phyloP scores from a whole-genome alignment of 2,329 filamentous ascomycete genomes.

The Fusarium palustre region DNA sequence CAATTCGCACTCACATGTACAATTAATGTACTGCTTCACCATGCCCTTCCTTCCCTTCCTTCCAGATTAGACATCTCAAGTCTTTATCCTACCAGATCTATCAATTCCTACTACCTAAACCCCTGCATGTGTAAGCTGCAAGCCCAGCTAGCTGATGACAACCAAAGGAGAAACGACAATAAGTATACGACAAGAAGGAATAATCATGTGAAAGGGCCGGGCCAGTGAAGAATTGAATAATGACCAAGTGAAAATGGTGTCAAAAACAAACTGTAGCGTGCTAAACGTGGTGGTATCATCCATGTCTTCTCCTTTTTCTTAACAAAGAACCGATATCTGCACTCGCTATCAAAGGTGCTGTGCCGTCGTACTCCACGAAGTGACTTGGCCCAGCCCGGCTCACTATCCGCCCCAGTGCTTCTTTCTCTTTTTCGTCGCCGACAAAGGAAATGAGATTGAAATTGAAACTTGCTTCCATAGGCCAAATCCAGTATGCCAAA shows the following conservation, averaged over 20 bases:
- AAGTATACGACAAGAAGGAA: slow-evolving; percentile 38
- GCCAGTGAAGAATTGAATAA: slow-evolving; percentile 33
- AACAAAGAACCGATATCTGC: slow-evolving; percentile 48
- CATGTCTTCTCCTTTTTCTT: slow-evolving; percentile 51
- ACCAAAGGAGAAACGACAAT: slow-evolving; percentile 35
- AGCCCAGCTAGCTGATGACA: slow-evolving; percentile 28
- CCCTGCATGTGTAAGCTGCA: slow-evolving; percentile 15
- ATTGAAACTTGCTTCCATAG: slow-evolving; percentile 39
- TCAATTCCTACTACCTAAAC: slow-evolving; percentile 40
- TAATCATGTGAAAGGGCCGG: slow-evolving; percentile 25
- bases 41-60: slow-evolving; percentile 1
- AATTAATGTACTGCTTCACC: slow-evolving; percentile 20
- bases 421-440: slow-evolving; percentile 29
- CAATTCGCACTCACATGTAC: slow-evolving; percentile 27
- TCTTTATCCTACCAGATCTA: slow-evolving; percentile 48
- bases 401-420: slow-evolving; percentile 18
- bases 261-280: slow-evolving; percentile 50
- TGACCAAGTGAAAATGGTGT: slow-evolving; percentile 23
- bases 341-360: slow-evolving; percentile 27
- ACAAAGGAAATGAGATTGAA: slow-evolving; percentile 42
- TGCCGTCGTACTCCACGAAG: not conserved
- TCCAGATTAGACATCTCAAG: slow-evolving; percentile 24
- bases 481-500: slow-evolving; percentile 35
- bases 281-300: slow-evolving; percentile 59
- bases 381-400: not conserved